Evolutionary conservation across 805 yeast species (phyloP).

Genomic region (Candida nitratophila): DNA sequence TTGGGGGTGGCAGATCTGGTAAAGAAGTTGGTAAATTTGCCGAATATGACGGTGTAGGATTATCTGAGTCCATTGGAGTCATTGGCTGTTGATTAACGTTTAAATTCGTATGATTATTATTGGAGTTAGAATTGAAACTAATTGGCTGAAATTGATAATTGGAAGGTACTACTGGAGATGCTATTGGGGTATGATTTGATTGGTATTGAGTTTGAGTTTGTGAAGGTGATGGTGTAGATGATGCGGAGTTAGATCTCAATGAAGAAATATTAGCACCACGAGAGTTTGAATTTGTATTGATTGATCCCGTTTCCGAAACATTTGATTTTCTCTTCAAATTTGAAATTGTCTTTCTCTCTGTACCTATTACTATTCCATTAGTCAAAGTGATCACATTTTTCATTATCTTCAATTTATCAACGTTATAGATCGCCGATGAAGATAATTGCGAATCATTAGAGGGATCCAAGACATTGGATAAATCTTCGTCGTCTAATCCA

Average conservation of each 20-base stretch:
- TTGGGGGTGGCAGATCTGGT: not conserved
- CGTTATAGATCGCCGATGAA: constrained; percentile 49
- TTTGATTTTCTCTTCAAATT: constrained; percentile 12
- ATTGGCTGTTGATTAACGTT: not conserved
- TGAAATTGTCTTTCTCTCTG: constrained; percentile 42
- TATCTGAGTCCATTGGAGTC: constrained; percentile 1
- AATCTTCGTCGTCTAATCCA: constrained; percentile 8
- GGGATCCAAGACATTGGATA: constrained; percentile 1
- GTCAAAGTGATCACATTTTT: constrained; percentile 77
- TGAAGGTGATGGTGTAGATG: not conserved
- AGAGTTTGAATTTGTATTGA: not conserved
- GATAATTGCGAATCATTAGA: not conserved
- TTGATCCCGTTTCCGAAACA: not conserved
- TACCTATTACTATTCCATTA: constrained; percentile 75
- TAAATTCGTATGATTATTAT: no score
- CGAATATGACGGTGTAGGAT: constrained; percentile 6
- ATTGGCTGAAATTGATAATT: no score
- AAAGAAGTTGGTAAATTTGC: constrained; percentile 1
- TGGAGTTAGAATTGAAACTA: not conserved
- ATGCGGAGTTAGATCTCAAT: no score
- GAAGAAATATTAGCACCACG: not conserved
- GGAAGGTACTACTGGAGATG: not conserved
- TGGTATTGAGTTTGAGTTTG: not conserved
- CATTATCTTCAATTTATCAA: constrained; percentile 68
- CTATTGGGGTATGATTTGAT: constrained; percentile 6